These are phyloP conservation scores for Glycine latifolia DNA, from an alignment of 306 rosid species.

Conservation along the genomic window DNA sequence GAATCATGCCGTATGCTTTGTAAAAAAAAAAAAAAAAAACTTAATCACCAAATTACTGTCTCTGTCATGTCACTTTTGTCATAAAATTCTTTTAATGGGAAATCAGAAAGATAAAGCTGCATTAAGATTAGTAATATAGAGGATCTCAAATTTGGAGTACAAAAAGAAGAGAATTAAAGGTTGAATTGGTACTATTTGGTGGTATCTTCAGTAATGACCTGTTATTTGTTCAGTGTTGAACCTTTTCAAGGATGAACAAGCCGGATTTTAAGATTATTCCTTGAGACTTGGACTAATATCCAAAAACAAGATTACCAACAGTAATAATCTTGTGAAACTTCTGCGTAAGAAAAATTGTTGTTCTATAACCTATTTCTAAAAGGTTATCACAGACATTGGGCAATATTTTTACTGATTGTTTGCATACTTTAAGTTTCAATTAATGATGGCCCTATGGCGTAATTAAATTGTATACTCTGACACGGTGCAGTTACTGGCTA, in stretches of 20 bases:
- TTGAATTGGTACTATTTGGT: background rate
- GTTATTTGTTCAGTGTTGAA: background rate
- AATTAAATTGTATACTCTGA: background rate
- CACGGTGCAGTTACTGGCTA: background rate
- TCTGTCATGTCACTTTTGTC: background rate
- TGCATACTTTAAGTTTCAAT: background rate
- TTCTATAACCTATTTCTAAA: background rate
- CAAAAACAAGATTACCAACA: background rate
- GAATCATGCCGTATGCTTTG: conserved; percentile 4
- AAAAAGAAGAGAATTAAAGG: background rate
- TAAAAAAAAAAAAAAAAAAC: background rate
- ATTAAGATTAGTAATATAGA: background rate
- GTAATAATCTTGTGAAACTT: background rate
- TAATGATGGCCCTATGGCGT: background rate
- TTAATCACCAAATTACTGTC: background rate
- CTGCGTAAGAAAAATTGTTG: background rate
- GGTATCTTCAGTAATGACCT: background rate
- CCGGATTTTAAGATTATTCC: background rate
- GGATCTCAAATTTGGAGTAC: background rate
- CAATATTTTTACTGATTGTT: background rate
- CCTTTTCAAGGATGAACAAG: background rate
- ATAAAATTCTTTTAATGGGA: conserved; percentile 28
- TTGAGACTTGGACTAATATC: background rate
- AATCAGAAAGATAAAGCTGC: conserved; percentile 20
- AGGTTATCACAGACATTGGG: background rate